phyloP scores from a whole-genome alignment of 176 grass and related monocot genomes.

The Musa acuminata region DNA sequence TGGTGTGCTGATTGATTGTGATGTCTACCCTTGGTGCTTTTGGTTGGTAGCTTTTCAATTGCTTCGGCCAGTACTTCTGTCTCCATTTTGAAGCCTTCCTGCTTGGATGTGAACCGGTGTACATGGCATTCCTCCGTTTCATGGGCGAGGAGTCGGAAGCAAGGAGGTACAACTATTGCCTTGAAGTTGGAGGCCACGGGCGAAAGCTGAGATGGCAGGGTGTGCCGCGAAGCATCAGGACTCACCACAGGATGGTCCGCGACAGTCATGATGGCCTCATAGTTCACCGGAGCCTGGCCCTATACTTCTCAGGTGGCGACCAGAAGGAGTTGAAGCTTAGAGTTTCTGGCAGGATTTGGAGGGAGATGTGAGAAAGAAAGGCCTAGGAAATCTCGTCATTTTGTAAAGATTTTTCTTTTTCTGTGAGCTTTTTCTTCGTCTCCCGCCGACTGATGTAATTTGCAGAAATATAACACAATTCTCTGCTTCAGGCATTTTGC shows the following conservation, averaged over 20 bases:
- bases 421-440: neutral
- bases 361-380: neutral
- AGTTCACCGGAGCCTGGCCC: conserved; percentile 17
- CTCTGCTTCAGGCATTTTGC: too few species aligned
- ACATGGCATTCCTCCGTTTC: conserved; percentile 26
- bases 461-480: too few species aligned
- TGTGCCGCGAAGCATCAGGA: conserved; percentile 20
- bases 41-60: conserved; percentile 20
- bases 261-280: conserved; percentile 19
- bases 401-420: neutral
- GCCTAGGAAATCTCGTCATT: neutral
- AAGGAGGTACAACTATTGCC: conserved; percentile 23
- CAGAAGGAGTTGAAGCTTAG: conserved; percentile 28
- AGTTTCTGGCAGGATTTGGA: conserved; percentile 23
- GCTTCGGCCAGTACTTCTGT: conserved; percentile 24
- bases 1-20: too few species aligned
- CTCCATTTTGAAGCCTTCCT: conserved; percentile 27
- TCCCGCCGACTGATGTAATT: neutral
- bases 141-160: conserved; percentile 25
- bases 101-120: conserved; percentile 16
- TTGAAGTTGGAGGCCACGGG: conserved; percentile 22
- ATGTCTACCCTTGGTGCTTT: neutral
- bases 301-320: conserved; percentile 14
- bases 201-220: conserved; percentile 25
- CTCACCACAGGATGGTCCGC: conserved; percentile 5